Evolutionary conservation across 1,139 yeast genomes (phyloP).

Genomic region (Diutina mesorugosa): DNA sequence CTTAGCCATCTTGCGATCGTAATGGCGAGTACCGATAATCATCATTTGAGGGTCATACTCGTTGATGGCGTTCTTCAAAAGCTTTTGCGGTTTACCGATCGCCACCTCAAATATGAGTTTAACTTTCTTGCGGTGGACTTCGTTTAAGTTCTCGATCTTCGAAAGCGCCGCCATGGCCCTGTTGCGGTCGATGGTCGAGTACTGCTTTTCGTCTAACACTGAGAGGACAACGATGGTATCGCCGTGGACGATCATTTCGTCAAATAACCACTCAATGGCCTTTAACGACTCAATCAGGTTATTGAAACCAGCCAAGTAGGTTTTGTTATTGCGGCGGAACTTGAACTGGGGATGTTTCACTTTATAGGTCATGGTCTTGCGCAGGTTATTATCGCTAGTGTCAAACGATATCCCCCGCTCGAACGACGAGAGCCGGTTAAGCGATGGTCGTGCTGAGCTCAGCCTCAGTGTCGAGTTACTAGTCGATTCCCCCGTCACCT

Average conservation of each 20-base stretch:
- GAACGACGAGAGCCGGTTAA: neutral
- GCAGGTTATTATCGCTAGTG: constrained; percentile 24
- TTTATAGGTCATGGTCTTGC: constrained; percentile 37
- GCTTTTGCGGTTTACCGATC: constrained; percentile 47
- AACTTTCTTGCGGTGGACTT: constrained; percentile 29
- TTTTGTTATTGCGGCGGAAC: constrained; percentile 44
- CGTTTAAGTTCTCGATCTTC: constrained; percentile 33
- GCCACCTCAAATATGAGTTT: constrained; percentile 47
- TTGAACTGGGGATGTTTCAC: constrained; percentile 43
- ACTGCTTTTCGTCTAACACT: constrained; percentile 36
- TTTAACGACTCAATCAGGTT: constrained; percentile 41
- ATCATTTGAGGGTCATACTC: constrained; percentile 56
- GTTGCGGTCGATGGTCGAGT: constrained; percentile 15
- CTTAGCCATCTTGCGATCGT: constrained; percentile 4
- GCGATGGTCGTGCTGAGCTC: neutral
- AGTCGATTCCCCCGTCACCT: neutral
- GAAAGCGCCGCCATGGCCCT: constrained; percentile 21
- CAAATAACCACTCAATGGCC: constrained; percentile 57
- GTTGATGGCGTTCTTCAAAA: constrained; percentile 39
- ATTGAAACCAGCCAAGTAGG: constrained; percentile 51
- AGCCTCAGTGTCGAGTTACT: neutral
- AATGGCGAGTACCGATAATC: constrained; percentile 46
- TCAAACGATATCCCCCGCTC: constrained; percentile 39
- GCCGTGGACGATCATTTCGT: constrained; percentile 49
- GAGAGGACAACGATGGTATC: constrained; percentile 52